Percentiles rank a stretch among this genome's conserved stretches.
Conservation (phyloP, 148 eudicot species). For the Silene latifolia region DNA sequence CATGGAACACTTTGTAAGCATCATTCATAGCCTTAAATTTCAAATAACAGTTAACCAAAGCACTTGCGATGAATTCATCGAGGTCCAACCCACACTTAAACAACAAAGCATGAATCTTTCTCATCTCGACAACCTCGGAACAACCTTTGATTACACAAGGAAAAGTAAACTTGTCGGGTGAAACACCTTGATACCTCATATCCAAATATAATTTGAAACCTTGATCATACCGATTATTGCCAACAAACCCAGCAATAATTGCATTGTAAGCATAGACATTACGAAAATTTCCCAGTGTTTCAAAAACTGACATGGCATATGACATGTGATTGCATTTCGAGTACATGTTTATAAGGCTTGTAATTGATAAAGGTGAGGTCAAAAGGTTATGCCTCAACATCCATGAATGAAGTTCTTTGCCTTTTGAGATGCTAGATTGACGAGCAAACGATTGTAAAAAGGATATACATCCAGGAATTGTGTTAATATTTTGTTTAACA, state of each 20-base stretch:
- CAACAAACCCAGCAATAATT: constrained; percentile 48
- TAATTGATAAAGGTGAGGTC: constrained; percentile 45
- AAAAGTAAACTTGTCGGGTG: constrained; percentile 60
- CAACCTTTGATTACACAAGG: constrained; percentile 66
- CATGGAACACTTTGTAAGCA: constrained; percentile 48
- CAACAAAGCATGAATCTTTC: constrained; percentile 59
- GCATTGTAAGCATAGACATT: constrained; percentile 59
- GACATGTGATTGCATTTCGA: constrained; percentile 51
- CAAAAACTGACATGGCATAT: constrained; percentile 45
- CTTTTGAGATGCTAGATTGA: constrained; percentile 31
- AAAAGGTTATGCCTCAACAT: constrained; percentile 42
- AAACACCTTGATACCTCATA: constrained; percentile 42
- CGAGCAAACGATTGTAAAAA: constrained; percentile 49
- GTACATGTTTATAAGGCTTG: constrained; percentile 76
- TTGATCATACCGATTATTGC: constrained; percentile 29
- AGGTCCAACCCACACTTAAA: constrained; percentile 51
- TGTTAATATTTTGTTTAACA: constrained; percentile 3
- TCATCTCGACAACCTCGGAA: constrained; percentile 31
- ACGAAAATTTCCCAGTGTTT: constrained; percentile 18
- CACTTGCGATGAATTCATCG: constrained; percentile 57
- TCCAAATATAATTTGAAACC: constrained; percentile 37
- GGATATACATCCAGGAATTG: constrained; percentile 33
- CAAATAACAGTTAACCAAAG: constrained; percentile 52
- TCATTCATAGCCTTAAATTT: constrained; percentile 37
- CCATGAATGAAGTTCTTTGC: constrained; percentile 51